Evolutionary conservation across 2,329 filamentous ascomycete species (phyloP).

Genomic region (Aureobasidium sp.): DNA sequence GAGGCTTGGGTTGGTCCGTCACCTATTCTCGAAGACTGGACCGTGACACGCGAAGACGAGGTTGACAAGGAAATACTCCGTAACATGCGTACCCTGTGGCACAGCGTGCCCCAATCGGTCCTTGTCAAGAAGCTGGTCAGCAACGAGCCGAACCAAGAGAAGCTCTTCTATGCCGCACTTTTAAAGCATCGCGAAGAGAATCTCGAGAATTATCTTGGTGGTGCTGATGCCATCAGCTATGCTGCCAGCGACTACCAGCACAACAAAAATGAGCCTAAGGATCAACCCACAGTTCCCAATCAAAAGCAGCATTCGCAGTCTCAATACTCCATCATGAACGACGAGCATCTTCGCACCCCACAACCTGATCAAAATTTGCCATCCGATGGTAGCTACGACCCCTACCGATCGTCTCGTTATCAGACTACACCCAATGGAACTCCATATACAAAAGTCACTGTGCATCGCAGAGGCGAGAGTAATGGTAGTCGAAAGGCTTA

Average conservation of each 20-base stretch:
- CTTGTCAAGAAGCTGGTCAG: constrained; percentile 60
- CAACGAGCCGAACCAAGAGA: constrained; percentile 69
- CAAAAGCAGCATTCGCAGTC: constrained; percentile 42
- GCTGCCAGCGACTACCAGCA: constrained; percentile 91
- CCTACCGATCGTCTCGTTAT: constrained; percentile 64
- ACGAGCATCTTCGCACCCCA: constrained; percentile 43
- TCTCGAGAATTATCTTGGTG: constrained; percentile 74
- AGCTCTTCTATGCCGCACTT: constrained; percentile 84
- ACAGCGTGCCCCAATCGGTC: constrained; percentile 68
- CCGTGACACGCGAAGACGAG: constrained; percentile 54
- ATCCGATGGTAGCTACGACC: constrained; percentile 67
- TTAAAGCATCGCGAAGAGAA: constrained; percentile 76
- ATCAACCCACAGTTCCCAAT: constrained; percentile 31
- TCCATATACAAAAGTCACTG: constrained; percentile 56
- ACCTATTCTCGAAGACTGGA: constrained; percentile 55
- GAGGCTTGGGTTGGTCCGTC: constrained; percentile 46
- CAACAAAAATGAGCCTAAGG: constrained; percentile 36
- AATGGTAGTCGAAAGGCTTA: constrained; percentile 32
- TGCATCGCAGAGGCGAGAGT: constrained; percentile 49
- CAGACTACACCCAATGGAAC: constrained; percentile 31
- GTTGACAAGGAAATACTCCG: constrained; percentile 77
- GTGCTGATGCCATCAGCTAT: constrained; percentile 60
- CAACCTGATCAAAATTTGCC: constrained; percentile 41
- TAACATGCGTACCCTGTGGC: constrained; percentile 86
- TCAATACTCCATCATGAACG: constrained; percentile 50